Percentiles rank a stretch among this genome's conserved stretches.
These are phyloP conservation scores for Mortierella sp. DNA, from an alignment of 371 early-diverging fungal species.

Conservation along the genomic window DNA sequence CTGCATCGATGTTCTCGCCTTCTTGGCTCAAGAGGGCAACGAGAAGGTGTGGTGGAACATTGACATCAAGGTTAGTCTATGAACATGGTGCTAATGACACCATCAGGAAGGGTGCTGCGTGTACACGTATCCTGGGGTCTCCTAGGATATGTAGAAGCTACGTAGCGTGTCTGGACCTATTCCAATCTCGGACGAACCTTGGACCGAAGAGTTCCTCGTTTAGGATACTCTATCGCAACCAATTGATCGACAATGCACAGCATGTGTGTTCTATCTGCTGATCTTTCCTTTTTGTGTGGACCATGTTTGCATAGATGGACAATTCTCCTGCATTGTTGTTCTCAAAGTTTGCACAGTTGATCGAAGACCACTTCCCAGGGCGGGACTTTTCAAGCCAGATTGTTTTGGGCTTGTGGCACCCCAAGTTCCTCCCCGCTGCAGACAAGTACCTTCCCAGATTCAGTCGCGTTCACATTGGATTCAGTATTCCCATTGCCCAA, in stretches of 20 bases:
- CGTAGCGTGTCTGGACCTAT: neutral
- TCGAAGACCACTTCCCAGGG: slow-evolving; percentile 44
- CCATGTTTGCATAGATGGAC: slow-evolving; percentile 30
- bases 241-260: too few relatives aligned
- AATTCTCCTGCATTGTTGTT: slow-evolving; percentile 40
- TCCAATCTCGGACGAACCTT: too few relatives aligned
- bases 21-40: slow-evolving; percentile 59
- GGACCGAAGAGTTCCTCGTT: too few relatives aligned
- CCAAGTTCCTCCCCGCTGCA: slow-evolving; percentile 63
- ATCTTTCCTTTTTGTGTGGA: neutral
- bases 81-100: too few relatives aligned
- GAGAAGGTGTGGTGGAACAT: slow-evolving; percentile 65
- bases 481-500: slow-evolving; percentile 62
- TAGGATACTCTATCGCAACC: too few relatives aligned
- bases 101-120: too few relatives aligned
- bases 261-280: neutral
- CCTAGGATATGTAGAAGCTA: too few relatives aligned
- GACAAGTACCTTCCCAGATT: slow-evolving; percentile 58
- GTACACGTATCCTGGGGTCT: too few relatives aligned
- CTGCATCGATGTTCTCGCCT: slow-evolving; percentile 66
- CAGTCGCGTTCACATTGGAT: slow-evolving; percentile 66
- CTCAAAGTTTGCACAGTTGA: slow-evolving; percentile 35
- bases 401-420: slow-evolving; percentile 74
- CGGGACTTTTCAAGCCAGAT: slow-evolving; percentile 57
- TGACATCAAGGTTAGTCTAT: slow-evolving; percentile 68